Percentiles rank a stretch among this genome's conserved stretches.
phyloP scores from a whole-genome alignment of 345 rosid genomes.

The Rhodamnia rubescens region DNA sequence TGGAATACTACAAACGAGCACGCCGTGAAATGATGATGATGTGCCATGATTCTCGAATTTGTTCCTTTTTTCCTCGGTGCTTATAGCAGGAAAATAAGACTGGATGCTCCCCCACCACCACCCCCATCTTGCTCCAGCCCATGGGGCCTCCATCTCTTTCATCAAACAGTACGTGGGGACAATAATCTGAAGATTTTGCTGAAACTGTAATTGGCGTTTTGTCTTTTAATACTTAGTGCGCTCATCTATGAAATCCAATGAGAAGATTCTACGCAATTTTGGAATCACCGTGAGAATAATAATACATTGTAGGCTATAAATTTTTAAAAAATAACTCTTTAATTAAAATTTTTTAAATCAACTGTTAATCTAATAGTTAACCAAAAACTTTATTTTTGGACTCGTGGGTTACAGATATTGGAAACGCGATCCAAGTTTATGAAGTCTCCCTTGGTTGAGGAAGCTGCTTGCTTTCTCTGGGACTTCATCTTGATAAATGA shows the following conservation, averaged over 20 bases:
- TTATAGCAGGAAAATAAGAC: not conserved
- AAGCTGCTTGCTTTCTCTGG: not conserved
- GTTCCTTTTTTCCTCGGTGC: not conserved
- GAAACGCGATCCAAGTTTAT: not conserved
- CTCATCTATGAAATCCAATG: not conserved
- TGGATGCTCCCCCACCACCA: not conserved
- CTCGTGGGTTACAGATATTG: not conserved
- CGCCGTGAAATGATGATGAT: constrained; percentile 7
- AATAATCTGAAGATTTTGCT: not conserved
- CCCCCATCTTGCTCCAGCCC: not conserved
- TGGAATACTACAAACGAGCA: not conserved
- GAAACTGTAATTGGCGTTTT: not conserved
- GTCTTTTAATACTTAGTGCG: not conserved
- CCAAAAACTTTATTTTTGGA: too few species aligned
- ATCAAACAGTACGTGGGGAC: not conserved
- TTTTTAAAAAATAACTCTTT: too few species aligned
- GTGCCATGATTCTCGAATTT: constrained; percentile 10
- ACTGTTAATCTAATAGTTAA: too few species aligned
- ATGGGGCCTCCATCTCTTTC: not conserved
- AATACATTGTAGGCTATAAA: too few species aligned
- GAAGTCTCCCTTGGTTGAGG: not conserved
- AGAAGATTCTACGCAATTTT: not conserved
- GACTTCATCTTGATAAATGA: not conserved
- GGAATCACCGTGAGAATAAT: too few species aligned
- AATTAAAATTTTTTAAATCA: too few species aligned